Percentiles rank a stretch among this genome's conserved stretches.
Evolutionary conservation across 1,139 yeast species (phyloP).

Genomic region (Geotrichum klebahnii): DNA sequence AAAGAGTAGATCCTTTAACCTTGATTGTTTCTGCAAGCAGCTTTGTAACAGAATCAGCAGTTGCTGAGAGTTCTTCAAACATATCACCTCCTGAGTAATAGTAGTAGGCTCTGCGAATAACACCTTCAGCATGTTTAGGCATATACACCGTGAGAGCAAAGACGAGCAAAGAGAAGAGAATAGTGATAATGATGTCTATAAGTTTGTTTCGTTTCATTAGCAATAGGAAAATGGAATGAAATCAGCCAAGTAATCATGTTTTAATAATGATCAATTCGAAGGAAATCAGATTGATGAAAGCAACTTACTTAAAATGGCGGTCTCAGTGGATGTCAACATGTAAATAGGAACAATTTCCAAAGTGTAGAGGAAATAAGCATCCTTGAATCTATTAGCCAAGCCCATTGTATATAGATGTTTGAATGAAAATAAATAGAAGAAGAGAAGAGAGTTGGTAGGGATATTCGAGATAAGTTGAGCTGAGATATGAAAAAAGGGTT

Average conservation of each 20-base stretch:
- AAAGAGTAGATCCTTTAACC: background rate
- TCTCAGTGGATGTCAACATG: conserved; percentile 31
- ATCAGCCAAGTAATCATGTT: background rate
- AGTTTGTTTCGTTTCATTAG: background rate
- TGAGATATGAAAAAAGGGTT: background rate
- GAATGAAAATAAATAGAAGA: background rate
- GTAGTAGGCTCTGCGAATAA: conserved; percentile 30
- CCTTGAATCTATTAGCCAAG: conserved; percentile 15
- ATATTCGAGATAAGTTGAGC: background rate
- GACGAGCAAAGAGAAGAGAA: conserved; percentile 23
- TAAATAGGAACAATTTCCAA: conserved; percentile 30
- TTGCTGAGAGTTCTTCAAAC: conserved; percentile 4
- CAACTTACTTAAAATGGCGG: conserved; percentile 28
- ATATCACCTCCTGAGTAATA: conserved; percentile 28
- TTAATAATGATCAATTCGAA: background rate
- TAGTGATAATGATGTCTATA: conserved; percentile 23
- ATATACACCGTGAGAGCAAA: conserved; percentile 30
- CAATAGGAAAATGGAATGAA: background rate
- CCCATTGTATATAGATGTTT: conserved; percentile 12
- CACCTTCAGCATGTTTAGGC: conserved; percentile 29
- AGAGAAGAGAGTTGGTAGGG: background rate
- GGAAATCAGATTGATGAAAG: too few species aligned
- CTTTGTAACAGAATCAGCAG: background rate
- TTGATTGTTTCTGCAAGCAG: background rate
- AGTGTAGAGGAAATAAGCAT: conserved; percentile 25